These are phyloP conservation scores for Dalbergia oliveri DNA, from an alignment of 306 rosid genomes.

Conservation along the genomic window DNA sequence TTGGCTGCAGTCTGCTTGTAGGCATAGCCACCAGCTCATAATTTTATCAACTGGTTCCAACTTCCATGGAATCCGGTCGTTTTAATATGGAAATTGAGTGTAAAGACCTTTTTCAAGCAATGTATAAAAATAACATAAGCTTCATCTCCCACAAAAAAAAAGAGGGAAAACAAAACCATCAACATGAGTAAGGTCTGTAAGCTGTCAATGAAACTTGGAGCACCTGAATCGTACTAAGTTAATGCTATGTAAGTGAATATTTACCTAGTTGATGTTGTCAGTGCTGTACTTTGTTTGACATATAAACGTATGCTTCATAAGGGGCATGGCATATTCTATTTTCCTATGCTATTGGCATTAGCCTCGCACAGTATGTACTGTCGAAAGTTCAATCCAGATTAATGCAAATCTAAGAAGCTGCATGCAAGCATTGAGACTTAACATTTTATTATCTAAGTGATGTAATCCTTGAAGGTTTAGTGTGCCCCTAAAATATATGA, in stretches of 20 bases:
- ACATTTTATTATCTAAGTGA: too few species aligned
- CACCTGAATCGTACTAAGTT: not conserved
- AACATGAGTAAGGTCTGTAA: conserved; percentile 10
- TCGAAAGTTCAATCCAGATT: conserved; percentile 24
- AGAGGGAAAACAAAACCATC: not conserved
- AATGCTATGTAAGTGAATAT: conserved; percentile 37
- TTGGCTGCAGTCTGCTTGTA: conserved; percentile 2
- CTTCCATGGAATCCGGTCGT: not conserved
- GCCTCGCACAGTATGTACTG: not conserved
- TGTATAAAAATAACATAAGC: not conserved
- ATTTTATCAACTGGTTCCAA: conserved; percentile 30
- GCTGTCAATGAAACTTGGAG: conserved; percentile 20
- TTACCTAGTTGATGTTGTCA: not conserved
- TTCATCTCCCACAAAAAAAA: not conserved
- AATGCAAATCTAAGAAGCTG: not conserved
- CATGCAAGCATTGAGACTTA: too few species aligned
- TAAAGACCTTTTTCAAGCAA: conserved; percentile 26
- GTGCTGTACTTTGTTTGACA: not conserved
- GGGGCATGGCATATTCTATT: conserved; percentile 29
- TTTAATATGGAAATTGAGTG: conserved; percentile 17
- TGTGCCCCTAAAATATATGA: not conserved
- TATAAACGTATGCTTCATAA: conserved; percentile 9
- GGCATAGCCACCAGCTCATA: conserved; percentile 11
- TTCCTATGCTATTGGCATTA: conserved; percentile 5
- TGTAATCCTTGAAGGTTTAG: too few species aligned